Evolutionary conservation across 495 filamentous ascomycete species (phyloP).

Genomic region (Ascodesmis nigricans): DNA sequence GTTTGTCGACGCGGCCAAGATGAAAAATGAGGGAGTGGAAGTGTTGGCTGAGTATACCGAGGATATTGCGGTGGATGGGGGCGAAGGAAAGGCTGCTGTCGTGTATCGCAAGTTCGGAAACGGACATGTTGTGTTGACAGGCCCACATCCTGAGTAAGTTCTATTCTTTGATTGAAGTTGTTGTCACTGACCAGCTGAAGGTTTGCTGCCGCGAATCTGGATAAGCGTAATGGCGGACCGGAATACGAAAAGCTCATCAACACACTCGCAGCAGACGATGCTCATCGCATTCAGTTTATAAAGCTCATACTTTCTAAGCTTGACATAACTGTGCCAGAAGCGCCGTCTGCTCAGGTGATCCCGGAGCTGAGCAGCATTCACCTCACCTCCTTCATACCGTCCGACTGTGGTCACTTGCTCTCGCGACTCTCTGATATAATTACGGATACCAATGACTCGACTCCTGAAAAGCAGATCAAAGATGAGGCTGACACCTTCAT

Average conservation of each 20-base stretch:
- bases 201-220: slow-evolving; percentile 63
- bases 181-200: slow-evolving; percentile 26
- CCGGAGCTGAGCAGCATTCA: slow-evolving; percentile 60
- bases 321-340: slow-evolving; percentile 52
- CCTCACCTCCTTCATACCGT: slow-evolving; percentile 46
- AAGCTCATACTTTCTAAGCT: slow-evolving; percentile 65
- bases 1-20: slow-evolving; percentile 59
- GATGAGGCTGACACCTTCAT: slow-evolving; percentile 73
- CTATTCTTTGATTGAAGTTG: neutral
- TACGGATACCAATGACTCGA: slow-evolving; percentile 41
- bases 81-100: slow-evolving; percentile 58
- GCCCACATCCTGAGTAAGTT: slow-evolving; percentile 82
- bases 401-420: slow-evolving; percentile 44
- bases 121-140: slow-evolving; percentile 60
- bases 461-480: slow-evolving; percentile 46
- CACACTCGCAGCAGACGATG: slow-evolving; percentile 47
- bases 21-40: slow-evolving; percentile 43
- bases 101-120: slow-evolving; percentile 75
- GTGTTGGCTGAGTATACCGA: slow-evolving; percentile 63
- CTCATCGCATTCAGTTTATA: slow-evolving; percentile 47
- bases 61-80: slow-evolving; percentile 39
- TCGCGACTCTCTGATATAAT: slow-evolving; percentile 44
- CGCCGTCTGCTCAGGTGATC: slow-evolving; percentile 46
- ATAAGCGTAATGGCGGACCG: slow-evolving; percentile 35
- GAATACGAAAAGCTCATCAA: slow-evolving; percentile 48